Evolutionary conservation across 1,284 basidiomycete species (phyloP).

Genomic region (Golubevia pallescens): DNA sequence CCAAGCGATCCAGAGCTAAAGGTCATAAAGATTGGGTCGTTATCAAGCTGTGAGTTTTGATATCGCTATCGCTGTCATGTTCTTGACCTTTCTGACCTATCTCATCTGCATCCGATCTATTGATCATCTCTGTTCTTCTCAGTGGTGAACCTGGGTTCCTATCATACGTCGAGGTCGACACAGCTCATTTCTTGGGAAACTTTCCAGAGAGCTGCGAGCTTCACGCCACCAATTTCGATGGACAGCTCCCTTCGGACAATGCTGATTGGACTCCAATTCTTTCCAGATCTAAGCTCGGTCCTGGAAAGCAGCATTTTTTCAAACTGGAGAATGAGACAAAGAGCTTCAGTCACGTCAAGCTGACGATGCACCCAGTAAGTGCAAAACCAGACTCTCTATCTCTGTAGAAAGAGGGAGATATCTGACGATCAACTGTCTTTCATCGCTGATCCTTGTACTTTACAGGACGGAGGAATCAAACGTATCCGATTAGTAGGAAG

Average conservation of each 20-base stretch:
- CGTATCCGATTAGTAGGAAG: slow-evolving; percentile 82
- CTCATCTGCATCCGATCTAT: background rate
- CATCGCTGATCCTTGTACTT: background rate
- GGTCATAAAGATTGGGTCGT: slow-evolving; percentile 90
- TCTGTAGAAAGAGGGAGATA: background rate
- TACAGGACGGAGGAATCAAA: slow-evolving; percentile 86
- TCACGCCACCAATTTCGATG: background rate
- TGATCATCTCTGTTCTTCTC: background rate
- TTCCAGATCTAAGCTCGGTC: slow-evolving; percentile 79
- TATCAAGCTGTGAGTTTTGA: slow-evolving; percentile 76
- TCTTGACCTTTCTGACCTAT: background rate
- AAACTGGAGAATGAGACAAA: slow-evolving; percentile 72
- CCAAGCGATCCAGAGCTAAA: slow-evolving; percentile 79
- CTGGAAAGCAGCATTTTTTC: slow-evolving; percentile 88
- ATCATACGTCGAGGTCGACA: slow-evolving; percentile 85
- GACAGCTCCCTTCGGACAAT: slow-evolving; percentile 16
- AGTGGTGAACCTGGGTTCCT: slow-evolving; percentile 70
- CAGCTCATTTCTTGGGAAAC: slow-evolving; percentile 94
- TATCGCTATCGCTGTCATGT: background rate
- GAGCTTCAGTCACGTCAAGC: slow-evolving; percentile 80
- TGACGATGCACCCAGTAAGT: slow-evolving; percentile 80
- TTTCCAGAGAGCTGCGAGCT: slow-evolving; percentile 66
- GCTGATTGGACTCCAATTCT: slow-evolving; percentile 77
- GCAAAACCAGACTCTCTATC: background rate
- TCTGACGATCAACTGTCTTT: background rate